These are phyloP conservation scores for Fusarium subglutinans DNA, from an alignment of 2,329 filamentous ascomycete species.

Conservation along the genomic window DNA sequence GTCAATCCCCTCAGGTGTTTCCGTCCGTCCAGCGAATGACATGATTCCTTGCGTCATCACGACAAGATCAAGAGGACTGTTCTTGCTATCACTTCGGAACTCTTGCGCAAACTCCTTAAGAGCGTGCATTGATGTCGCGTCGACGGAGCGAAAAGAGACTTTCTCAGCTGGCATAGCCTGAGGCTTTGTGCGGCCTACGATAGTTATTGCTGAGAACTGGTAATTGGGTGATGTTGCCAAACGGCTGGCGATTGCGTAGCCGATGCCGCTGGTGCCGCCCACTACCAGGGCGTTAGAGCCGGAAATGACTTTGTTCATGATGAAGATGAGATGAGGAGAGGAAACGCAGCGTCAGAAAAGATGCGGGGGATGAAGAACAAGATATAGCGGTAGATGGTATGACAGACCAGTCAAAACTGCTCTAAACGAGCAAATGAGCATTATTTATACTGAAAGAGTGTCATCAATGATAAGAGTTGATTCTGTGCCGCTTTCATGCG, in stretches of 20 bases:
- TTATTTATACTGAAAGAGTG: background rate
- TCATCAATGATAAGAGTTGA: background rate
- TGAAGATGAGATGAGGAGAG: background rate
- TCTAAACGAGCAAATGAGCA: background rate
- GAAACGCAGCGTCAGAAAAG: background rate
- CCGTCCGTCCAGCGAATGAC: slow-evolving; percentile 47
- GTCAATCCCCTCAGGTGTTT: slow-evolving; percentile 56
- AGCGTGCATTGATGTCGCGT: slow-evolving; percentile 46
- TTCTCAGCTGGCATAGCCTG: slow-evolving; percentile 42
- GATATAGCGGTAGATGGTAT: background rate
- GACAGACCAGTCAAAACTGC: too few relatives aligned
- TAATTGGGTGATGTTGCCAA: slow-evolving; percentile 39
- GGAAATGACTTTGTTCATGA: background rate
- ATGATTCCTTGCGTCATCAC: slow-evolving; percentile 52
- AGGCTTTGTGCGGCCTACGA: slow-evolving; percentile 46
- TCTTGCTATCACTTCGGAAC: slow-evolving; percentile 23
- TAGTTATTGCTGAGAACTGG: slow-evolving; percentile 41
- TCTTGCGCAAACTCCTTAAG: slow-evolving; percentile 46
- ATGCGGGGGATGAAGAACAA: background rate
- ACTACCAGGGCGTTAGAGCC: slow-evolving; percentile 44
- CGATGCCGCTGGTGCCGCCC: slow-evolving; percentile 49
- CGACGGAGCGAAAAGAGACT: slow-evolving; percentile 45
- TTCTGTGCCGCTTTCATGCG: background rate
- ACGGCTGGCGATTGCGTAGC: slow-evolving; percentile 49
- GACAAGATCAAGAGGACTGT: slow-evolving; percentile 47